A percentile compares a stretch with the other conserved stretches of the same genome.
phyloP scores from a whole-genome alignment of 345 rosid genomes.

The Crucihimalaya himalaica region DNA sequence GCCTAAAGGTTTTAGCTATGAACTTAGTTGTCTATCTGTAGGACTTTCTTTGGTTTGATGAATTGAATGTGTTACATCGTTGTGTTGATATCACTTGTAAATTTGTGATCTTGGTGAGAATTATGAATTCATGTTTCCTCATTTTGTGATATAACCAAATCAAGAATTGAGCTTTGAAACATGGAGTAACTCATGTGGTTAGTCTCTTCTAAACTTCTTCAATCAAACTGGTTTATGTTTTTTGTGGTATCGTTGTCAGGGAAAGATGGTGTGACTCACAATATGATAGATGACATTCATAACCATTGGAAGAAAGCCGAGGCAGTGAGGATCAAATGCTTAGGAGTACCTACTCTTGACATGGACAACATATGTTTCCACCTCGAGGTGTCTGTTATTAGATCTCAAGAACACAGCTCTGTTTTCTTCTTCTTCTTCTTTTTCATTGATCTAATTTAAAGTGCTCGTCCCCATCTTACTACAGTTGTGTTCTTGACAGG shows the following conservation, averaged over 20 bases:
- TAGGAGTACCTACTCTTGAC: slow-evolving; percentile 91
- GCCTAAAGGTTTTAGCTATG: neutral
- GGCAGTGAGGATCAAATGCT: slow-evolving; percentile 90
- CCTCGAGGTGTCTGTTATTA: slow-evolving; percentile 60
- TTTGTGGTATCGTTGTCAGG: slow-evolving; percentile 42
- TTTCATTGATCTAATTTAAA: neutral
- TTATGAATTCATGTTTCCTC: neutral
- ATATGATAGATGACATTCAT: slow-evolving; percentile 89
- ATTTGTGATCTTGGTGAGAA: neutral
- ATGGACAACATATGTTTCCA: slow-evolving; percentile 89
- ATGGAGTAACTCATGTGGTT: neutral
- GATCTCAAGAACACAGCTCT: slow-evolving; percentile 1
- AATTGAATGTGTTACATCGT: neutral
- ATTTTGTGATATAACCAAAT: neutral
- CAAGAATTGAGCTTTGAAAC: neutral
- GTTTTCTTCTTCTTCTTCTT: neutral
- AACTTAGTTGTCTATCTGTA: neutral
- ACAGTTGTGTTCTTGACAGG: slow-evolving; percentile 50
- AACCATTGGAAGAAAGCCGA: slow-evolving; percentile 90
- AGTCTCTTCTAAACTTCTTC: neutral
- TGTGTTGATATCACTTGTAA: neutral
- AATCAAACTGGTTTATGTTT: neutral
- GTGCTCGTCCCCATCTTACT: slow-evolving; percentile 38
- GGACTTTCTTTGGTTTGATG: neutral
- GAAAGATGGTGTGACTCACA: slow-evolving; percentile 88